Evolutionary conservation across 1,284 basidiomycete species (phyloP).

Genomic region (Phlebopus sp.): DNA sequence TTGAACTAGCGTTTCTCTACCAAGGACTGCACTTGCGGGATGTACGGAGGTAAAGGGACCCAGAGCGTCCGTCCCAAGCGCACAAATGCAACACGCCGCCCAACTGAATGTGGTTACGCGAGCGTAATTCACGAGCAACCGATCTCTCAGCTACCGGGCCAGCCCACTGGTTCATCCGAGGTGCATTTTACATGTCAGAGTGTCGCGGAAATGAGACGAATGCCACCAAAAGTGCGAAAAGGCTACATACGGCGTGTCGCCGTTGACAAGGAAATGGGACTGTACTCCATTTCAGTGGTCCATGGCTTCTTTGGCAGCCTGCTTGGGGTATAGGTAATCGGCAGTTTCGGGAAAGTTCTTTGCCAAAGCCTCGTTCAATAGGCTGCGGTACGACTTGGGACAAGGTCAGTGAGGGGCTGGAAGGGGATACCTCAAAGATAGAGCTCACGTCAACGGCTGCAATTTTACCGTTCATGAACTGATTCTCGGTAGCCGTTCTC

Average conservation of each 20-base stretch:
- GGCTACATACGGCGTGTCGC: too few relatives aligned
- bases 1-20: conserved; percentile 18
- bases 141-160: neutral
- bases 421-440: neutral
- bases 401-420: conserved; percentile 3
- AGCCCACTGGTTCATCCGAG: neutral
- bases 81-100: too few relatives aligned
- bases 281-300: conserved; percentile 7
- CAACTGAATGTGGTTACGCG: too few relatives aligned
- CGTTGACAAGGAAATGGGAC: neutral
- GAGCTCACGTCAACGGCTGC: conserved; percentile 63
- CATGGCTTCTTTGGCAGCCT: conserved; percentile 10
- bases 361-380: conserved; percentile 32
- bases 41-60: conserved; percentile 1
- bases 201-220: neutral
- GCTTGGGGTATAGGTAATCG: conserved; percentile 22
- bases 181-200: too few relatives aligned
- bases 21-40: conserved; percentile 3
- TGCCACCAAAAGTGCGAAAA: neutral
- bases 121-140: conserved; percentile 3
- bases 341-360: conserved; percentile 32
- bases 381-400: conserved; percentile 31
- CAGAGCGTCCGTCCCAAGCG: neutral
- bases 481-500: conserved; percentile 79
- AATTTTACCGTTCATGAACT: conserved; percentile 88